A percentile compares a stretch with the other conserved stretches of the same genome.
These are phyloP conservation scores for Citrus glauca DNA, from an alignment of 345 rosid genomes.

Conservation along the genomic window DNA sequence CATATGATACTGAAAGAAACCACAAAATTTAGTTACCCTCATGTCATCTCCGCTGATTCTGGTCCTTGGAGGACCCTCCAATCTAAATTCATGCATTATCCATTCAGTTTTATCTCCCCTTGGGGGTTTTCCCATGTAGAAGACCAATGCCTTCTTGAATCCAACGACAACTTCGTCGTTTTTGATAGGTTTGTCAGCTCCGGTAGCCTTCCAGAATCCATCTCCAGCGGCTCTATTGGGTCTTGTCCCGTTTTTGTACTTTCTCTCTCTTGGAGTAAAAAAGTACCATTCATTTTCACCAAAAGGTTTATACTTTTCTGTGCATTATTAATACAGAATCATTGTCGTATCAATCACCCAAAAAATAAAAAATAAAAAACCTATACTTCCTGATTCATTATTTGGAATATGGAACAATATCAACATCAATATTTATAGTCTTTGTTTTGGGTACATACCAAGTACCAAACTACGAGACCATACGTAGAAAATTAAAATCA, in stretches of 20 bases:
- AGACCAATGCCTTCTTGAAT: conserved; percentile 17
- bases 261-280: conserved; percentile 20
- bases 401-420: not conserved
- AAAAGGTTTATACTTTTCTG: not conserved
- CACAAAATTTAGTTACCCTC: not conserved
- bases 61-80: not conserved
- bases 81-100: conserved; percentile 30
- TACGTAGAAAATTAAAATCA: not conserved
- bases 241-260: conserved; percentile 18
- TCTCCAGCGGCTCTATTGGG: conserved; percentile 19
- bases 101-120: conserved; percentile 15
- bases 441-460: not conserved
- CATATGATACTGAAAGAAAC: not conserved
- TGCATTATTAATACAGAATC: not conserved
- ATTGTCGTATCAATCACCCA: not conserved
- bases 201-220: conserved; percentile 35
- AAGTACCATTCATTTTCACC: conserved; percentile 23
- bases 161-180: not conserved
- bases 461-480: not conserved
- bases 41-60: not conserved
- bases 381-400: not conserved
- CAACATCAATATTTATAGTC: not conserved
- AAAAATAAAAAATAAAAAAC: not conserved
- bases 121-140: conserved; percentile 18
- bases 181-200: conserved; percentile 15